Evolutionary conservation across 129 eudicot genomes (phyloP).

Genomic region (Flaveria trinervia): DNA sequence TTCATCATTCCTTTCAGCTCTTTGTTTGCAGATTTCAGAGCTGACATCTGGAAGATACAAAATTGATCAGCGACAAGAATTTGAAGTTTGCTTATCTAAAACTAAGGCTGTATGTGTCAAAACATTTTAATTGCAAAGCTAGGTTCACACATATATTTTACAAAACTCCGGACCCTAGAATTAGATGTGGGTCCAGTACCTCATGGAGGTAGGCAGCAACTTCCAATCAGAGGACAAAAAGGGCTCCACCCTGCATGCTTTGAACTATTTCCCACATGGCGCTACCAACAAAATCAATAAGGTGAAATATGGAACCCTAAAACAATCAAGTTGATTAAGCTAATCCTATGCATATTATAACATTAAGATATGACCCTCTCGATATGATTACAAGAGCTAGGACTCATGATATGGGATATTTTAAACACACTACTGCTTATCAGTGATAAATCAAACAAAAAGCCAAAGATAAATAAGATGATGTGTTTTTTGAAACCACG

Average conservation of each 20-base stretch:
- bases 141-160: slow-evolving; percentile 24
- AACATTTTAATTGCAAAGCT: neutral
- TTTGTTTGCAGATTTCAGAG: slow-evolving; percentile 83
- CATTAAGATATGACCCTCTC: slow-evolving; percentile 19
- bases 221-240: slow-evolving; percentile 63
- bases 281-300: slow-evolving; percentile 66
- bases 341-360: slow-evolving; percentile 5
- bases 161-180: slow-evolving; percentile 30
- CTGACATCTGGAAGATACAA: slow-evolving; percentile 69
- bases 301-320: slow-evolving; percentile 32
- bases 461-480: neutral
- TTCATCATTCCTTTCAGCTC: slow-evolving; percentile 98
- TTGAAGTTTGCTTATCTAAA: slow-evolving; percentile 14
- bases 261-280: slow-evolving; percentile 54
- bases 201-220: slow-evolving; percentile 90
- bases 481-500: neutral
- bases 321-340: slow-evolving; percentile 25
- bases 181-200: slow-evolving; percentile 52
- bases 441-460: neutral
- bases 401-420: neutral
- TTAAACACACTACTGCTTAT: slow-evolving; percentile 1
- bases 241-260: slow-evolving; percentile 67
- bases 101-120: slow-evolving; percentile 11
- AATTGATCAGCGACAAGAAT: slow-evolving; percentile 14
- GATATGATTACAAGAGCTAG: slow-evolving; percentile 7